phyloP scores from a whole-genome alignment of 805 yeast species.

The Komagataella populi region DNA sequence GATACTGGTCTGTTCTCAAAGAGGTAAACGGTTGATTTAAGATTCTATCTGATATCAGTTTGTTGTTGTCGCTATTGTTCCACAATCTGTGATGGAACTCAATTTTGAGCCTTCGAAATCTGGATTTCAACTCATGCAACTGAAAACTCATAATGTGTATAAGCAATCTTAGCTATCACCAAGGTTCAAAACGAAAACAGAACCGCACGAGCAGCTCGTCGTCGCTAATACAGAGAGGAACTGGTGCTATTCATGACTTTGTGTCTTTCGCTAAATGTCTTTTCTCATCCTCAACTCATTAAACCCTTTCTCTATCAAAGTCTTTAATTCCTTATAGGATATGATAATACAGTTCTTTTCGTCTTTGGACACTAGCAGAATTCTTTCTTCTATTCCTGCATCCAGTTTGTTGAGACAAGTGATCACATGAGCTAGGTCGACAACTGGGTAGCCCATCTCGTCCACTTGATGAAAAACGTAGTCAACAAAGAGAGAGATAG shows the following conservation, averaged over 20 bases:
- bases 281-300: conserved; percentile 22
- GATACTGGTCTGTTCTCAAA: conserved; percentile 20
- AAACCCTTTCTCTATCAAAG: conserved; percentile 56
- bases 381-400: conserved; percentile 77
- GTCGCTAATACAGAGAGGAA: neutral
- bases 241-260: neutral
- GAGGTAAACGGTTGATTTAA: conserved; percentile 20
- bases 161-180: neutral
- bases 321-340: conserved; percentile 72
- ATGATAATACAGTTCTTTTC: conserved; percentile 78
- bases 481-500: conserved; percentile 65
- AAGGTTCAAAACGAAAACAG: neutral
- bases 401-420: conserved; percentile 77
- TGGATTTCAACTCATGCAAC: conserved; percentile 7
- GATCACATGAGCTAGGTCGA: conserved; percentile 75
- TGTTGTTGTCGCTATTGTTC: conserved; percentile 15
- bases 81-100: conserved; percentile 16
- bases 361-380: conserved; percentile 71
- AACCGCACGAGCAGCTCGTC: neutral
- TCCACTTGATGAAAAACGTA: conserved; percentile 78
- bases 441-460: conserved; percentile 60
- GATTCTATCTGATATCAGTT: conserved; percentile 23
- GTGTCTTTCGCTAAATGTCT: conserved; percentile 3
- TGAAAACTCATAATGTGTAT: neutral
- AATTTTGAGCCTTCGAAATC: conserved; percentile 8